Evolutionary conservation across 345 rosid species (phyloP).

Genomic region (Aquilaria sinensis): DNA sequence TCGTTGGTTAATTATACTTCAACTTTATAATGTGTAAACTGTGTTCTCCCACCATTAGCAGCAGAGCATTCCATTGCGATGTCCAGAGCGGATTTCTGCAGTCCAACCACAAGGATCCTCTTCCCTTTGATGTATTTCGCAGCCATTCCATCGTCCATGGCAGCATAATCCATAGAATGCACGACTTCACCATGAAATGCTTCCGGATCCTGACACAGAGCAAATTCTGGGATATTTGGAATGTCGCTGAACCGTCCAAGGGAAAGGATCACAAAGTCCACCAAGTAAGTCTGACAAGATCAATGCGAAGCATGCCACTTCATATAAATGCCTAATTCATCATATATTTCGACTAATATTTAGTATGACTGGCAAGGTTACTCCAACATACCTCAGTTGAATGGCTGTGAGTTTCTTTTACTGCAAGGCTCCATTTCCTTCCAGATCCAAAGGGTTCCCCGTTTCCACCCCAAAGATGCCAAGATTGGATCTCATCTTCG

Average conservation of each 20-base stretch:
- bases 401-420: slow-evolving; percentile 9
- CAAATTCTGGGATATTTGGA: slow-evolving; percentile 14
- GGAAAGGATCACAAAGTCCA: slow-evolving; percentile 12
- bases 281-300: not conserved
- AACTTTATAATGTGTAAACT: too few species aligned
- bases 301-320: too few species aligned
- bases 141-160: slow-evolving; percentile 12
- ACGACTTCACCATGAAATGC: slow-evolving; percentile 9
- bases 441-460: slow-evolving; percentile 16
- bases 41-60: not conserved
- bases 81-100: slow-evolving; percentile 13
- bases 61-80: slow-evolving; percentile 7
- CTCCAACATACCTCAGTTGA: slow-evolving; percentile 7
- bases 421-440: slow-evolving; percentile 19
- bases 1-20: too few species aligned
- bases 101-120: slow-evolving; percentile 9
- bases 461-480: slow-evolving; percentile 24
- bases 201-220: slow-evolving; percentile 1
- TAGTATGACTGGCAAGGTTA: not conserved
- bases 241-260: slow-evolving; percentile 13
- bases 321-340: too few species aligned
- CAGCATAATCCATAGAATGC: slow-evolving; percentile 12
- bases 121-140: slow-evolving; percentile 7
- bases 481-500: slow-evolving; percentile 21
- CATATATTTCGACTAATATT: too few species aligned